Evolutionary conservation across 345 rosid species (phyloP), one percentile per base, ranked within the genome.

Genomic region (Arabidopsis arenosa): DNA sequence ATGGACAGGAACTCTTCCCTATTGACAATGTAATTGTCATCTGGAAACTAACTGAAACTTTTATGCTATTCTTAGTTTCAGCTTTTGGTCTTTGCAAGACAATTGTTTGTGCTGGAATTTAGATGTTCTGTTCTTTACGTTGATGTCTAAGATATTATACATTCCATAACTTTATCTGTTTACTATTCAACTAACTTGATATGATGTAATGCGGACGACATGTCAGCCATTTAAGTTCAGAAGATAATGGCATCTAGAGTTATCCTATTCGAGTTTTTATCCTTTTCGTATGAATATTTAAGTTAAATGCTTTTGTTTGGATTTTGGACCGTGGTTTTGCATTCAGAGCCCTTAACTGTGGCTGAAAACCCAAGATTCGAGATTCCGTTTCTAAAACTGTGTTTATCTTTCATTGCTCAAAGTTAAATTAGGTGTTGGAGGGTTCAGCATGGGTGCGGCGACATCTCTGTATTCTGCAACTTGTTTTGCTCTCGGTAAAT

Each of bases 381-480:
- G 41, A 63, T 52, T 15, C 13, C 63, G 11, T 11, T 66, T 73
- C 26, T 80, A 39, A 79, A 39, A n/a, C 26, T 40, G 53, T 67
- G 40, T 47, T 47, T 78, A 39, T 70, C 33, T 76, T 76, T 48
- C 75, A 8, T 54, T 74, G 48, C 74, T 15, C 71, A 41, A 89
- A 94, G 99, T 95, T 74, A 92, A 92, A 87, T 84, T 92, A 66
- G 99, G 96, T 48, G 73, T 95, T 77, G 99, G 99, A 77, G 99
- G 99, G 51, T 95, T 95, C 88, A 95, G 99, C 80, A 95, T 95
- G 99, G 99, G 99, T 74, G 96, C 98, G 7, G 99, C 92, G 52
- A 86, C 97, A 30, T 72, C 98, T 36, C 83, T 95, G 23, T 92
- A 95, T 77, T 88, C 96, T 63, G 97, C 96, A 48, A 84, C 86